Evolutionary conservation across 768 basidiomycete genomes (phyloP), one percentile per base, ranked within the genome.

Genomic region (Suillus clintonianus): DNA sequence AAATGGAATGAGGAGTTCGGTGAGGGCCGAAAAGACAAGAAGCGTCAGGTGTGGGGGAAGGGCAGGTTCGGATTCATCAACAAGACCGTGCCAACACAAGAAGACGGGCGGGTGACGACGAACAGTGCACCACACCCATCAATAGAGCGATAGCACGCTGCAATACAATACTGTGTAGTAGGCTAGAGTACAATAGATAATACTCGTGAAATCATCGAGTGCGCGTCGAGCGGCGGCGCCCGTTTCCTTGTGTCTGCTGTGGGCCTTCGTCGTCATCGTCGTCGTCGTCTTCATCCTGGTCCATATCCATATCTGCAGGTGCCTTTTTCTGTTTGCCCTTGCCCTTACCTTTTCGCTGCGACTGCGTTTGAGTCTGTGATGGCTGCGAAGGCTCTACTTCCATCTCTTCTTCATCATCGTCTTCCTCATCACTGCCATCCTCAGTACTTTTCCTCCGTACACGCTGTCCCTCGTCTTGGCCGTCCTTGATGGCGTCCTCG

Each of bases 1-100:
- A 91, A 89, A 77, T 96, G 94, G 94, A 95, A 97, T 65, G 91
- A 95, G 54, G 92, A 96, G 73, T 96, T 95, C 75, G 95, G 96
- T 30, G 95, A 97, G 74, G 94, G 94, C 6, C 79, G 85, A 19
- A 84, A 81, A 66, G 85, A 89, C 42, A 85, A 83, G 59, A 88
- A 82, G 70, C 85, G 85, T 69, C 87, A 89, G 69, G 89, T 90
- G 39, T 95, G 95, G 86, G 96, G 95, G 30, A 93, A 90, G 70
- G 93, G 88, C 63, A 83, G 84, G 54, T 98, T 98, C 74, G 95
- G 95, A 22, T 97, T 97, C 75, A 83, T 86, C 11, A 81, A 88
- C 68, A 78, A 80, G 67, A 69, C 70, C 2, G 69, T 75, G 32
- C 71, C 67, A 9, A 66, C 67, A 41, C 74, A 67, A 30, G 82